These are phyloP conservation scores for Leishmania aethiopica DNA, from an alignment of 208 protist species.

Conservation along the genomic window DNA sequence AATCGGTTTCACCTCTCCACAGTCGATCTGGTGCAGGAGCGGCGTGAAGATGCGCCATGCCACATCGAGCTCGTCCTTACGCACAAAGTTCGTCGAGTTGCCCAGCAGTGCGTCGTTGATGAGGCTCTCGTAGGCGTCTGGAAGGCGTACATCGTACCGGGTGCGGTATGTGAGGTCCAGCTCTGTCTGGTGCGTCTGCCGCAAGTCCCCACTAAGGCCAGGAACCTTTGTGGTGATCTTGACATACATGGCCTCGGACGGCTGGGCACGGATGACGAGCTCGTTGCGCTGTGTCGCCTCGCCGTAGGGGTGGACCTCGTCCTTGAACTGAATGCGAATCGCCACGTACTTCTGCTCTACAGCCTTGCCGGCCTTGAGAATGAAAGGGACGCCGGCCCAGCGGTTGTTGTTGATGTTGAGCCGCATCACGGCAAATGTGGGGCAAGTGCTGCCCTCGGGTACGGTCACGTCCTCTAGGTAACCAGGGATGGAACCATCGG, in stretches of 20 bases:
- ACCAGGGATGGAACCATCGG: conserved; percentile 78
- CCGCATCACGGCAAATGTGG: conserved; percentile 87
- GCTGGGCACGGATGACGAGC: conserved; percentile 93
- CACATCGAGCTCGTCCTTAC: conserved; percentile 91
- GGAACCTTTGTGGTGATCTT: conserved; percentile 92
- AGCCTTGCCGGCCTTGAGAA: conserved; percentile 93
- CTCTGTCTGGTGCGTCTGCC: conserved; percentile 85
- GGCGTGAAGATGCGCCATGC: conserved; percentile 93
- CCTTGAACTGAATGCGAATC: conserved; percentile 91
- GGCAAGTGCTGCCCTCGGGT: conserved; percentile 71
- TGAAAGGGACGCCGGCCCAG: conserved; percentile 95
- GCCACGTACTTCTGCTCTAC: conserved; percentile 80
- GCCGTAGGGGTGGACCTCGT: conserved; percentile 84
- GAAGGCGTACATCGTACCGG: conserved; percentile 80
- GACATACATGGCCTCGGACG: conserved; percentile 93
- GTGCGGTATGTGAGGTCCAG: conserved; percentile 90
- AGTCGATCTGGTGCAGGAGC: conserved; percentile 88
- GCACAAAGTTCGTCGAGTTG: conserved; percentile 91
- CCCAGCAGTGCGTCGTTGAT: conserved; percentile 87
- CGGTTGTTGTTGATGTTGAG: conserved; percentile 93
- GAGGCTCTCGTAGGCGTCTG: conserved; percentile 92
- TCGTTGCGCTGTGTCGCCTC: conserved; percentile 85
- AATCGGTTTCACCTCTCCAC: conserved; percentile 56
- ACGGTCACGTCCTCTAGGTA: conserved; percentile 91
- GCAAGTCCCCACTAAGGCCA: conserved; percentile 69